Evolutionary conservation across 345 rosid genomes (phyloP).

Genomic region (Brassica rapa): DNA sequence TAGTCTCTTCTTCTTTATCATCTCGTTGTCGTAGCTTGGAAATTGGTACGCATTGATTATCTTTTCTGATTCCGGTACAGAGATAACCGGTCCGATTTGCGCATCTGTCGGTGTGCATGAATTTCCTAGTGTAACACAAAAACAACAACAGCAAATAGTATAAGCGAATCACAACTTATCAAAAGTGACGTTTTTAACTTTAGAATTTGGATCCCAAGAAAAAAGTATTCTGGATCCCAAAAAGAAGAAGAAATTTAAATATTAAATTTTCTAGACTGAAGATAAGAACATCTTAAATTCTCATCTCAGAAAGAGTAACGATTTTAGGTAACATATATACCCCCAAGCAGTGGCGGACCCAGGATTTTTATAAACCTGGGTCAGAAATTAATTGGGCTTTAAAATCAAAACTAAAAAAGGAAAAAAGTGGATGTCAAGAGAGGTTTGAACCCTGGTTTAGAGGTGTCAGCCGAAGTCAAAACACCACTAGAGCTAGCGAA

Average conservation of each 20-base stretch:
- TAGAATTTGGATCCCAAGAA: constrained; percentile 35
- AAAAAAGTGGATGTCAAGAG: no score
- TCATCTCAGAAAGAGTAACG: constrained; percentile 4
- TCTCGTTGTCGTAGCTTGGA: constrained; percentile 39
- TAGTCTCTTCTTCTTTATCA: constrained; percentile 71
- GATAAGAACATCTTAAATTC: constrained; percentile 15
- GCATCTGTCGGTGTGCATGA: constrained; percentile 38
- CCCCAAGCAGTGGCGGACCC: neutral
- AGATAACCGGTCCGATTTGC: constrained; percentile 43
- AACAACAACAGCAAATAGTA: neutral
- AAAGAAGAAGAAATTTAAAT: neutral
- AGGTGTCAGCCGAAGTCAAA: no score
- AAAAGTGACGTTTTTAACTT: constrained; percentile 28
- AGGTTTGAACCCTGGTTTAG: no score
- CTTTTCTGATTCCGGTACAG: constrained; percentile 42
- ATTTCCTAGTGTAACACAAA: constrained; percentile 35
- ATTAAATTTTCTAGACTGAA: constrained; percentile 4
- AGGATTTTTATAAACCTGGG: no score
- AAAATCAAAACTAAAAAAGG: no score
- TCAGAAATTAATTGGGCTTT: no score
- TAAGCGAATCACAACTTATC: constrained; percentile 17
- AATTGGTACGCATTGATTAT: constrained; percentile 24
- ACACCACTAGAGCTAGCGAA: no score
- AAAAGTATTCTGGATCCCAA: constrained; percentile 14
- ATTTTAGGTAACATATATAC: constrained; percentile 11